Conservation (phyloP, 31 red algal genomes). For the Endocladia muricata region DNA sequence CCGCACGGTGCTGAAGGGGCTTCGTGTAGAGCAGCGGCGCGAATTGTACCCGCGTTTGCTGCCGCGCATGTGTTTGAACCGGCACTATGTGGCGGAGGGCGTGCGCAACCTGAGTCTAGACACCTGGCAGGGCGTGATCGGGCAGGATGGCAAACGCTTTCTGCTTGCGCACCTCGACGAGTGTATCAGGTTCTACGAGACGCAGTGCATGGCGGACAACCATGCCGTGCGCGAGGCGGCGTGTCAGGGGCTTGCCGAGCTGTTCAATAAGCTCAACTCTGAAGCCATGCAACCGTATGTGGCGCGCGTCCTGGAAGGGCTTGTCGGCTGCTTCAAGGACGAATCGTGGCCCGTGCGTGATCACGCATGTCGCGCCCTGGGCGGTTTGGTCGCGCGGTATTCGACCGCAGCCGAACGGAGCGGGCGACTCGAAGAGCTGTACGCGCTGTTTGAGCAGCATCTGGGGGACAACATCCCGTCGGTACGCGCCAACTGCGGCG, state of each 20-base stretch:
- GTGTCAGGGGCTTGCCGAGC: slow-evolving; percentile 79
- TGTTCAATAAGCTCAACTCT: slow-evolving; percentile 32
- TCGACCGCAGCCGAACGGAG: slow-evolving; percentile 38
- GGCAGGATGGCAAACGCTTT: slow-evolving; percentile 42
- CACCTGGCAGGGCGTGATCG: slow-evolving; percentile 69
- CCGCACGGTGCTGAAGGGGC: slow-evolving; percentile 30
- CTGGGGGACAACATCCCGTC: slow-evolving; percentile 85
- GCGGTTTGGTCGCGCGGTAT: slow-evolving; percentile 43
- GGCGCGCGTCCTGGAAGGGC: slow-evolving; percentile 38
- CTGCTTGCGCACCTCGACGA: slow-evolving; percentile 40
- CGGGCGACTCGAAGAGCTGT: slow-evolving; percentile 26
- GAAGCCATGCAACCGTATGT: slow-evolving; percentile 34
- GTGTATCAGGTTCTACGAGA: slow-evolving; percentile 63
- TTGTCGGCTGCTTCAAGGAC: slow-evolving; percentile 83
- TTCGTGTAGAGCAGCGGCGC: slow-evolving; percentile 25
- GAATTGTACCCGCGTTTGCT: slow-evolving; percentile 51
- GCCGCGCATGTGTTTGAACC: slow-evolving; percentile 92
- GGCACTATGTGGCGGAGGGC: slow-evolving; percentile 95
- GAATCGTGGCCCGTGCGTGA: slow-evolving; percentile 98
- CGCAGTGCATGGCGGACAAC: slow-evolving; percentile 85
- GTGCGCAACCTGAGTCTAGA: slow-evolving; percentile 75
- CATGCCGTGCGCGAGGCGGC: slow-evolving; percentile 97
- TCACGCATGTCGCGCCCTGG: slow-evolving; percentile 78
- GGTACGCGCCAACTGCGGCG: slow-evolving; percentile 72
- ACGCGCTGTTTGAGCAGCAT: slow-evolving; percentile 62